phyloP scores from a whole-genome alignment of 768 basidiomycete species.

The Amanita subjunquillea region DNA sequence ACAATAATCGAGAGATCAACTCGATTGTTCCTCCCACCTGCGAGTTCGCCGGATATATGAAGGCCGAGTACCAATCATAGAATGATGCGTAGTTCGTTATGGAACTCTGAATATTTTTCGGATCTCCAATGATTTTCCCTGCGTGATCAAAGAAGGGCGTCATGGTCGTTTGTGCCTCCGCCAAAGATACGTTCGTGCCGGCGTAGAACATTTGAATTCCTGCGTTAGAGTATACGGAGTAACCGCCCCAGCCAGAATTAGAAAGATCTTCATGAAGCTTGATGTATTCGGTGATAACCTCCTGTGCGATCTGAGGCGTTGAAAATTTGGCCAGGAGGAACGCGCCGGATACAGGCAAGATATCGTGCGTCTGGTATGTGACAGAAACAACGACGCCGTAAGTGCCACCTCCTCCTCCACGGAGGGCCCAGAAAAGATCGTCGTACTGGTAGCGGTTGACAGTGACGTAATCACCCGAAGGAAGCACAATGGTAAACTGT shows the following conservation, averaged over 20 bases:
- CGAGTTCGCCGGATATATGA: background rate
- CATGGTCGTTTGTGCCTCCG: background rate
- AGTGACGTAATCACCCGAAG: conserved; percentile 26
- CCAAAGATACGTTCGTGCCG: background rate
- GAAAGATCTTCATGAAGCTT: conserved; percentile 24
- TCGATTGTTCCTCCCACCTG: conserved; percentile 17
- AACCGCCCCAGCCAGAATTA: conserved; percentile 37
- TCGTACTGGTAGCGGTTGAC: conserved; percentile 28
- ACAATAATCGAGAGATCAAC: conserved; percentile 23
- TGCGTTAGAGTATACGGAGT: conserved; percentile 11
- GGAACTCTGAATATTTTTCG: background rate
- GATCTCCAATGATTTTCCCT: background rate
- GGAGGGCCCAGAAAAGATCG: conserved; percentile 40
- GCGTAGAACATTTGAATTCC: background rate
- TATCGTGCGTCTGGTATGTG: conserved; percentile 33
- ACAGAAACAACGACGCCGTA: conserved; percentile 37
- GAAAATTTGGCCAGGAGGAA: conserved; percentile 21
- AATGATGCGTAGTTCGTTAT: conserved; percentile 15
- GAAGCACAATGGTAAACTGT: conserved; percentile 32
- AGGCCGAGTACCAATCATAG: conserved; percentile 12
- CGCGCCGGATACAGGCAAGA: conserved; percentile 20
- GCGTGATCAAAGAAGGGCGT: background rate
- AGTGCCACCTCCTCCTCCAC: conserved; percentile 21
- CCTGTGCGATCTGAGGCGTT: conserved; percentile 16
- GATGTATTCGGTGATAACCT: conserved; percentile 23